phyloP scores from a whole-genome alignment of 257 asterid genomes.

The Plectranthus barbatus region DNA sequence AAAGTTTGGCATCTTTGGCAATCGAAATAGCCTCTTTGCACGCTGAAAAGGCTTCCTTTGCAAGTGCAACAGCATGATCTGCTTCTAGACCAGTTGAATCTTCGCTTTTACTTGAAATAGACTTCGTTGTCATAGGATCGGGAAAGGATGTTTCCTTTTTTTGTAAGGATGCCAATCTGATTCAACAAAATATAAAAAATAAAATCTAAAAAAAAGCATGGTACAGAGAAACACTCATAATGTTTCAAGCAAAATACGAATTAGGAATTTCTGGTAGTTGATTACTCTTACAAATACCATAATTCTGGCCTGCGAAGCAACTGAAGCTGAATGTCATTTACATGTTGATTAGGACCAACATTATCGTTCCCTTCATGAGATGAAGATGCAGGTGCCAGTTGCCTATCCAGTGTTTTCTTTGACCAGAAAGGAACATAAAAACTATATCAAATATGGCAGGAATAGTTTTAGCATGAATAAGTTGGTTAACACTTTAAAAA shows the following conservation, averaged over 20 bases:
- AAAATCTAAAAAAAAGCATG: not conserved
- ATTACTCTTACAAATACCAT: constrained; percentile 76
- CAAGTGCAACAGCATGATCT: constrained; percentile 54
- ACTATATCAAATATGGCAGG: constrained; percentile 8
- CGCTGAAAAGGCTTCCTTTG: constrained; percentile 69
- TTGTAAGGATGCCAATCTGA: constrained; percentile 52
- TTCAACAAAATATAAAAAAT: constrained; percentile 9
- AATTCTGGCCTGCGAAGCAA: constrained; percentile 45
- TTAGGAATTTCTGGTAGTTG: constrained; percentile 20
- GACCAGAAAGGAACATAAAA: constrained; percentile 9
- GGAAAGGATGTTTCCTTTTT: constrained; percentile 19
- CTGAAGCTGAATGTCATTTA: constrained; percentile 31
- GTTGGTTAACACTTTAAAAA: not conserved
- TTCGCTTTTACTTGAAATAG: constrained; percentile 24
- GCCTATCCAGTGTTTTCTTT: constrained; percentile 50
- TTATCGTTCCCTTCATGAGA: constrained; percentile 23
- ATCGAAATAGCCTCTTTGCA: constrained; percentile 57
- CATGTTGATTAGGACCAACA: constrained; percentile 29
- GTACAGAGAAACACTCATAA: not conserved
- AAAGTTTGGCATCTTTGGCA: constrained; percentile 37
- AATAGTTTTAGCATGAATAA: not conserved
- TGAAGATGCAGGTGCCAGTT: constrained; percentile 26
- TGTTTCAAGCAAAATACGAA: not conserved
- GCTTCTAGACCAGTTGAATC: constrained; percentile 32
- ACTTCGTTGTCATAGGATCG: constrained; percentile 2